These are phyloP conservation scores for Oenanthe sinensis DNA, from an alignment of 129 eudicot species.

Conservation along the genomic window DNA sequence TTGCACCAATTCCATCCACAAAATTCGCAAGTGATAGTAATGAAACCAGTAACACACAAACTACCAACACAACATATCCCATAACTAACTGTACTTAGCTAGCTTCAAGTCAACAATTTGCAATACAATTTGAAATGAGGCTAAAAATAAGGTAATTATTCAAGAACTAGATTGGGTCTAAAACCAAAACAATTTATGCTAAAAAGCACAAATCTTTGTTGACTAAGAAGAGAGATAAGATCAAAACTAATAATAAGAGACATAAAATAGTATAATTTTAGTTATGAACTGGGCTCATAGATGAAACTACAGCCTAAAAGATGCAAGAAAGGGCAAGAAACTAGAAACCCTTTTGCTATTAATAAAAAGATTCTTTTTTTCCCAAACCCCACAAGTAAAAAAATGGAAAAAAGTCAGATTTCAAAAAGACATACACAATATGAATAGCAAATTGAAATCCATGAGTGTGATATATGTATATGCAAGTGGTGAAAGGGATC, in stretches of 20 bases:
- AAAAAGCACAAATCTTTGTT: neutral
- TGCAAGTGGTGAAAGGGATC: neutral
- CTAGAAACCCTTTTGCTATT: neutral
- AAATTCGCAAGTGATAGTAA: slow-evolving; percentile 14
- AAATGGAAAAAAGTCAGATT: neutral
- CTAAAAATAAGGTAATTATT: neutral
- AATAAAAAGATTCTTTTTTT: neutral
- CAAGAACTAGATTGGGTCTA: neutral
- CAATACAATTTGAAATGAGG: neutral
- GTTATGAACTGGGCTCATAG: slow-evolving; percentile 10
- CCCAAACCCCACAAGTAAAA: neutral
- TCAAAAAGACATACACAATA: neutral
- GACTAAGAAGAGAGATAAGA: neutral
- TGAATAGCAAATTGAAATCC: slow-evolving; percentile 9
- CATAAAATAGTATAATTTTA: neutral
- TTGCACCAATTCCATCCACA: slow-evolving; percentile 54
- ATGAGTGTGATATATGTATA: neutral
- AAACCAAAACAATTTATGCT: neutral
- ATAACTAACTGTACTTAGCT: slow-evolving; percentile 12
- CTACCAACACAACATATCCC: slow-evolving; percentile 20
- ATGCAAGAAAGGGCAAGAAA: slow-evolving; percentile 1
- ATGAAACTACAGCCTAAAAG: slow-evolving; percentile 8
- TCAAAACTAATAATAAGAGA: neutral
- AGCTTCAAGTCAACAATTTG: slow-evolving; percentile 13
- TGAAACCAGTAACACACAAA: slow-evolving; percentile 23